Percentiles rank a stretch among this genome's conserved stretches.
Evolutionary conservation across 1,284 basidiomycete genomes (phyloP).

Genomic region (Sutorius eximius): DNA sequence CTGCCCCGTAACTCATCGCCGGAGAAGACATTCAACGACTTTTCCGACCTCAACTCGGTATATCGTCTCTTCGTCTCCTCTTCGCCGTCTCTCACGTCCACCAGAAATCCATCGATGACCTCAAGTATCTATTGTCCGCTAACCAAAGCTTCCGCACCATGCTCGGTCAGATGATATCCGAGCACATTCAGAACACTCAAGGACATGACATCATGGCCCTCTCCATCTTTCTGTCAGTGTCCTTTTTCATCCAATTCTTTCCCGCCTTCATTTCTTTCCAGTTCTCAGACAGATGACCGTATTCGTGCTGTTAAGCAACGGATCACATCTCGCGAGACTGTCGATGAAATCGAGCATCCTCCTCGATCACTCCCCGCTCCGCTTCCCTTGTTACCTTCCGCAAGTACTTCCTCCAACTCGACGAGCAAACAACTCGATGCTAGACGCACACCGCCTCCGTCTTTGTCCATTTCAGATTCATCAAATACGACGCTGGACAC

Average conservation of each 20-base stretch:
- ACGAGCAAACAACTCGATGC: neutral
- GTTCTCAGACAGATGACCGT: conserved; percentile 30
- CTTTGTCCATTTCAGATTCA: conserved; percentile 15
- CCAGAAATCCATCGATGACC: conserved; percentile 26
- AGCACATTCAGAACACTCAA: conserved; percentile 16
- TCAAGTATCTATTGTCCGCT: conserved; percentile 16
- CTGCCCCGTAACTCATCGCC: conserved; percentile 4
- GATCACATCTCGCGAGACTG: conserved; percentile 6
- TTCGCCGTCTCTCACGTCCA: neutral
- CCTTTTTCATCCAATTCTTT: neutral
- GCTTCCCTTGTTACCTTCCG: conserved; percentile 4
- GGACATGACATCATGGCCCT: conserved; percentile 24
- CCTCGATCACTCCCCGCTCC: neutral
- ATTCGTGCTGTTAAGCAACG: conserved; percentile 25
- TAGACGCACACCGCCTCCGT: conserved; percentile 15
- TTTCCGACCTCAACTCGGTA: conserved; percentile 22
- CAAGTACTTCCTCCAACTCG: neutral
- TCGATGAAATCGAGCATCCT: conserved; percentile 1
- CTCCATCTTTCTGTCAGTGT: conserved; percentile 24
- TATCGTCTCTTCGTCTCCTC: neutral
- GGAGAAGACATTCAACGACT: conserved; percentile 1
- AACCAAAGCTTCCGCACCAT: conserved; percentile 15
- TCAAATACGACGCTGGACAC: conserved; percentile 17
- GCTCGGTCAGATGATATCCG: conserved; percentile 15
- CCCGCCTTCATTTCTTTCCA: conserved; percentile 4